A percentile compares a stretch with the other conserved stretches of the same genome.
These are phyloP conservation scores for Candida krabiensis DNA, from an alignment of 805 yeast genomes.

Conservation along the genomic window DNA sequence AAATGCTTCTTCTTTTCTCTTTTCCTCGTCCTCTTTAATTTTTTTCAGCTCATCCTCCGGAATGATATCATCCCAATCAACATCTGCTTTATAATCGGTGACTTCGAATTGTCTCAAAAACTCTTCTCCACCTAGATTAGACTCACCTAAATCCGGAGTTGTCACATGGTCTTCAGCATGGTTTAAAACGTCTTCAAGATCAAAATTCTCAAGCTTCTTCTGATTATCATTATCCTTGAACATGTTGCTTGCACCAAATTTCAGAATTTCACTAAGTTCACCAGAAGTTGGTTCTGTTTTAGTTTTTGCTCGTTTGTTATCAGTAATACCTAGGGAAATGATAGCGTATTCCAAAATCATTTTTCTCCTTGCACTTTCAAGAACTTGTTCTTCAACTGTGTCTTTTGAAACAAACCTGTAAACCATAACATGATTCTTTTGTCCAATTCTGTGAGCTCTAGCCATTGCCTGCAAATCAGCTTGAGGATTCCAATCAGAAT, in stretches of 20 bases:
- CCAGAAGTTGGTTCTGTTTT: conserved; percentile 76
- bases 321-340: conserved; percentile 93
- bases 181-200: conserved; percentile 90
- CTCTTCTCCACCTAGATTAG: conserved; percentile 98
- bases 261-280: conserved; percentile 88
- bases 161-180: conserved; percentile 98
- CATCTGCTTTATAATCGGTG: conserved; percentile 97
- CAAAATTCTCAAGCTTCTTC: conserved; percentile 90
- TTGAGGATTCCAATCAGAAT: conserved; percentile 99
- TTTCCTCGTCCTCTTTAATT: conserved; percentile 88
- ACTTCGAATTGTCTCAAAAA: conserved; percentile 96
- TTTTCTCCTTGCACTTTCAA: conserved; percentile 95
- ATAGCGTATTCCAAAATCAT: conserved; percentile 98
- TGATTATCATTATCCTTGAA: conserved; percentile 92
- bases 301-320: conserved; percentile 52
- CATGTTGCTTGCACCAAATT: conserved; percentile 99
- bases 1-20: conserved; percentile 79
- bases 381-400: conserved; percentile 95
- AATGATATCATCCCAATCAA: conserved; percentile 98
- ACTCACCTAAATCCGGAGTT: conserved; percentile 94
- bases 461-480: conserved; percentile 99
- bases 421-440: conserved; percentile 95
- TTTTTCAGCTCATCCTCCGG: conserved; percentile 90
- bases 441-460: conserved; percentile 99
- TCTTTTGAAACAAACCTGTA: conserved; percentile 97